Percentiles rank a stretch among this genome's conserved stretches.
Conservation (phyloP, 148 eudicot genomes). For the Polygonum aviculare region DNA sequence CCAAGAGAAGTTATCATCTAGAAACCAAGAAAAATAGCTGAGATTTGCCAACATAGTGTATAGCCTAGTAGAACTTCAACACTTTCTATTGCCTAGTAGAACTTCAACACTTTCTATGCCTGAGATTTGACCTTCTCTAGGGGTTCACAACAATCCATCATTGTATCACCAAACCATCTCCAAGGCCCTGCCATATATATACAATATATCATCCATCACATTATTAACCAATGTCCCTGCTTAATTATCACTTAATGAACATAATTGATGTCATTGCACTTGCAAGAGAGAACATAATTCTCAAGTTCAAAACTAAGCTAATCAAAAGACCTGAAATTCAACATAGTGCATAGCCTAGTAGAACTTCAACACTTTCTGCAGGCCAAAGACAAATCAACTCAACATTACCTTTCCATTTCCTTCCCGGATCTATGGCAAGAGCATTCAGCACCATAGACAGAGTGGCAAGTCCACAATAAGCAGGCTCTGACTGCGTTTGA, state of each 20-base stretch:
- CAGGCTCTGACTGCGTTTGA: constrained; percentile 98
- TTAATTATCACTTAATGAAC: too few species aligned
- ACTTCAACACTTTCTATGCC: background rate
- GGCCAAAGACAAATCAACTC: background rate
- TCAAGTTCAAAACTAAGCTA: background rate
- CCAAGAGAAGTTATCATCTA: background rate
- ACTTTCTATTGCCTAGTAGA: background rate
- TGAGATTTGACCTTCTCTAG: too few species aligned
- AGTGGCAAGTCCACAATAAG: constrained; percentile 94
- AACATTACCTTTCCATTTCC: constrained; percentile 88
- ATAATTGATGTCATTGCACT: too few species aligned
- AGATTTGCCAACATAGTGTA: background rate
- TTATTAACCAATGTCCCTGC: too few species aligned
- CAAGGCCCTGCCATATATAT: too few species aligned
- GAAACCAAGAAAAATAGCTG: background rate
- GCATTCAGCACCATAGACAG: constrained; percentile 91
- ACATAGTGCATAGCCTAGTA: background rate
- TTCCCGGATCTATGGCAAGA: constrained; percentile 87
- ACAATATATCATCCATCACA: too few species aligned
- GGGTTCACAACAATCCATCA: too few species aligned
- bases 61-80: background rate
- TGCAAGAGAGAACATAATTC: too few species aligned
- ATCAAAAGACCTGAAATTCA: background rate
- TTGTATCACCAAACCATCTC: too few species aligned
- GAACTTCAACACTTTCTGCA: background rate